Base-by-base conservation (phyloP, 805 yeast species). In the Pichia deserticola region DNA sequence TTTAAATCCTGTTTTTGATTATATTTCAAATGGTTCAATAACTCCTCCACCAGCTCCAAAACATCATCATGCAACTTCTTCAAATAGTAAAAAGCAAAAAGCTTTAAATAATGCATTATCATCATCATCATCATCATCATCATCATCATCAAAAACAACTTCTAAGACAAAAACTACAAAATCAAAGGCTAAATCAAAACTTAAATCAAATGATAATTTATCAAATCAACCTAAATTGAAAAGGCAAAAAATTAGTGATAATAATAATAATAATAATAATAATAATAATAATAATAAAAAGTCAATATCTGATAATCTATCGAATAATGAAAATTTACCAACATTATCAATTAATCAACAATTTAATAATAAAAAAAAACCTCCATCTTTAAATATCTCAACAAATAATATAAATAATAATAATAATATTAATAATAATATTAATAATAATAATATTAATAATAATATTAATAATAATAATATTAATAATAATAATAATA, bases 1-100 rank as follows among this genome's bases (percentile, higher is more conserved):
- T 13, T 71, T 92, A 42, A 66, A 70, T 37, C 86, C 90, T 0
- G 69, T 89, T 27, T 81, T 90, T 53, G 82, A 82, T 35, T 86
- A 78, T 60, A 67, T 68, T 57, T 50, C 73, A 48, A 71, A 79
- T 60, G 79, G 86, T 54, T 62, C 72, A 34, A 60, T 66, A 11
- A 69, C 79, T 10, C 81, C 82, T 3, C 82, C 84, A 13, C 78
- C 77, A 7, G 81, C 81, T 32, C 83, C 85, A 42, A 78, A 82
- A 56, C 84, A 82, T 57, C 84, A 81, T 46, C 82, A 84, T 60
- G 81, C 85, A 6, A 68, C 77, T 42, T 69, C 69, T 41, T 69
- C 71, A 40, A 60, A 52, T 13, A 72, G 42, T 61, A 65, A 42
- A 49, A 56, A 52, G 57, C 52, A 25, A 33, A 34, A 15, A 9